Conservation (phyloP, 2,329 filamentous ascomycete species). For the Coniochaeta sp. region DNA sequence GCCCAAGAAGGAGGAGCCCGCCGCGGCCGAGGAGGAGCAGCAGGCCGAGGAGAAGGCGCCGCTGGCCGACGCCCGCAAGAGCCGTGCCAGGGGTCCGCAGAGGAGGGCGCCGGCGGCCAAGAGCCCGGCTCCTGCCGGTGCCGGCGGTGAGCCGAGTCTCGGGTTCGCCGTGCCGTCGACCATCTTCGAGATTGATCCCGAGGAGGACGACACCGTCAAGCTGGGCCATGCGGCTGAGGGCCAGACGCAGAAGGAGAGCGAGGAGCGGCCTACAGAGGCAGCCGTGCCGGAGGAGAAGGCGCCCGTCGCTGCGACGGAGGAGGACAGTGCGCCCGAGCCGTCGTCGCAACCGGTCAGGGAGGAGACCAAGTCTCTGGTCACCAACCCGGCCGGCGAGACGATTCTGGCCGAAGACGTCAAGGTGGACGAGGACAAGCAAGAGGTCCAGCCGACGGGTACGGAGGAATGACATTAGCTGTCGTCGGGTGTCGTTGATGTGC, state of each 20-base stretch:
- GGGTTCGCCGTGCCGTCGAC: slow-evolving; percentile 40
- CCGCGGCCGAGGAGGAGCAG: slow-evolving; percentile 46
- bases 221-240: slow-evolving; percentile 5
- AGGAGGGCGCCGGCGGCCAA: slow-evolving; percentile 29
- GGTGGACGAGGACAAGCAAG: slow-evolving; percentile 21
- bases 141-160: slow-evolving; percentile 28
- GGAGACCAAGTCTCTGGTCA: slow-evolving; percentile 27
- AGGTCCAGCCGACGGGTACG: slow-evolving; percentile 26
- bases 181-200: slow-evolving; percentile 44
- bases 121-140: slow-evolving; percentile 19
- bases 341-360: slow-evolving; percentile 2
- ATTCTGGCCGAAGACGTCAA: slow-evolving; percentile 30
- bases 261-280: not conserved
- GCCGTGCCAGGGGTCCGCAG: slow-evolving; percentile 80
- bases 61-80: slow-evolving; percentile 83
- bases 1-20: slow-evolving; percentile 61
- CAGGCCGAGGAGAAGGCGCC: slow-evolving; percentile 65
- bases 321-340: not conserved
- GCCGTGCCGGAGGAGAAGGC: not conserved
- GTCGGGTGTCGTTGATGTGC: not conserved
- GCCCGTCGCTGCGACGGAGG: not conserved
- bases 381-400: slow-evolving; percentile 36
- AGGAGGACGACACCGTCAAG: slow-evolving; percentile 38
- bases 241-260: slow-evolving; percentile 6
- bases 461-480: slow-evolving; percentile 7